These are phyloP conservation scores for Lindgomyces ingoldianus DNA, from an alignment of 495 filamentous ascomycete genomes.

Conservation along the genomic window DNA sequence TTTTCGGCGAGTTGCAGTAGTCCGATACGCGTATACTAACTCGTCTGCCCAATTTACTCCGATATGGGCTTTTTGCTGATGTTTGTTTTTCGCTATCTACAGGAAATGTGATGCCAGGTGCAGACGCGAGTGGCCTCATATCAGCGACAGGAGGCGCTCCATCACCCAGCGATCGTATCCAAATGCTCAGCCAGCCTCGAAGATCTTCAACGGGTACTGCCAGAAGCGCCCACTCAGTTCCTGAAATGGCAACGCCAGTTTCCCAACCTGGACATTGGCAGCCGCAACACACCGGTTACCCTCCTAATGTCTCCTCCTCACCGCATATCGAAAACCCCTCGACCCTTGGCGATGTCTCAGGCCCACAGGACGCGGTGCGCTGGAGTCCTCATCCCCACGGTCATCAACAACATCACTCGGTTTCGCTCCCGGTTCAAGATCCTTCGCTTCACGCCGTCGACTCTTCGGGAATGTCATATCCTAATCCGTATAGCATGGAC, in stretches of 20 bases:
- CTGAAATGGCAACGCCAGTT: constrained; percentile 28
- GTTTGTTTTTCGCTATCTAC: neutral
- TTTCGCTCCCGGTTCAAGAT: constrained; percentile 24
- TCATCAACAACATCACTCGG: constrained; percentile 27
- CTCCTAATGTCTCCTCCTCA: constrained; percentile 29
- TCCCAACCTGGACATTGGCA: constrained; percentile 36
- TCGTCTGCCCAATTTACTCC: neutral
- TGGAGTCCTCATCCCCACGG: constrained; percentile 31
- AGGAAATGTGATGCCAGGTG: constrained; percentile 26
- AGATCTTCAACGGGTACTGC: constrained; percentile 29
- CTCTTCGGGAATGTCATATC: constrained; percentile 19
- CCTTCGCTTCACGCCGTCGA: constrained; percentile 21
- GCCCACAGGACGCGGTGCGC: constrained; percentile 16
- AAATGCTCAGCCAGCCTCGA: constrained; percentile 34
- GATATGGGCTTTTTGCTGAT: constrained; percentile 2
- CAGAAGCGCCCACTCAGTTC: constrained; percentile 26
- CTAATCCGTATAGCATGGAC: constrained; percentile 35
- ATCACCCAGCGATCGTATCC: constrained; percentile 33
- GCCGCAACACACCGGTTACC: constrained; percentile 22
- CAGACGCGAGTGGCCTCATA: constrained; percentile 18
- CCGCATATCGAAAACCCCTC: constrained; percentile 28
- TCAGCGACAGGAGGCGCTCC: constrained; percentile 27
- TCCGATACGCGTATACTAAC: constrained; percentile 3
- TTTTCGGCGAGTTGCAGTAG: constrained; percentile 24
- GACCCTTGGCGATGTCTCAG: constrained; percentile 18